phyloP scores from a whole-genome alignment of 345 rosid species.

The Theobroma cacao region DNA sequence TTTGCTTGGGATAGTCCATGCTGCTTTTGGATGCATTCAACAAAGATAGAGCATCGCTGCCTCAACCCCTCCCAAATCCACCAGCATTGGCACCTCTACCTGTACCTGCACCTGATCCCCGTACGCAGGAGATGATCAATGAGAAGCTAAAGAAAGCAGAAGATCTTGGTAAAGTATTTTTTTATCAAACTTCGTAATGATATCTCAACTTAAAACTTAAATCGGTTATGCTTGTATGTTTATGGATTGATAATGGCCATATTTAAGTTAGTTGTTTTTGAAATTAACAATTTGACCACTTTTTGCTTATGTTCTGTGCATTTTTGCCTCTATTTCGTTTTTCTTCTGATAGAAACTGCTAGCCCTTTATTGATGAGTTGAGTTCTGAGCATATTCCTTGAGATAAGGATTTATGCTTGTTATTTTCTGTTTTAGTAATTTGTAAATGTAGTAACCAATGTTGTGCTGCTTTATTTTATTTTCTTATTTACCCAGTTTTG shows the following conservation, averaged over 20 bases:
- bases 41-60: conserved; percentile 95
- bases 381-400: not conserved
- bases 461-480: not conserved
- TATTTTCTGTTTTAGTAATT: not conserved
- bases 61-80: conserved; percentile 77
- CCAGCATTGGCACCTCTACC: conserved; percentile 71
- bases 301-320: not conserved
- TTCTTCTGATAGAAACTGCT: too few relatives aligned
- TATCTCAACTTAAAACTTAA: not conserved
- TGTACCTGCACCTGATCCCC: conserved; percentile 74
- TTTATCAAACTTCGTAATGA: not conserved
- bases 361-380: not conserved
- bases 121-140: conserved; percentile 95
- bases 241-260: not conserved
- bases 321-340: not conserved
- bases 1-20: conserved; percentile 56
- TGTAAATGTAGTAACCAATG: not conserved
- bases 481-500: not conserved
- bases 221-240: not conserved
- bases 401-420: not conserved
- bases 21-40: conserved; percentile 97
- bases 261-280: not conserved
- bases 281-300: too few relatives aligned
- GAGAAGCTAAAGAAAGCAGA: conserved; percentile 98
- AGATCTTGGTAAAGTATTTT: conserved; percentile 68